Conservation (phyloP, 2,329 filamentous ascomycete species). For the Aspergillus felis region DNA sequence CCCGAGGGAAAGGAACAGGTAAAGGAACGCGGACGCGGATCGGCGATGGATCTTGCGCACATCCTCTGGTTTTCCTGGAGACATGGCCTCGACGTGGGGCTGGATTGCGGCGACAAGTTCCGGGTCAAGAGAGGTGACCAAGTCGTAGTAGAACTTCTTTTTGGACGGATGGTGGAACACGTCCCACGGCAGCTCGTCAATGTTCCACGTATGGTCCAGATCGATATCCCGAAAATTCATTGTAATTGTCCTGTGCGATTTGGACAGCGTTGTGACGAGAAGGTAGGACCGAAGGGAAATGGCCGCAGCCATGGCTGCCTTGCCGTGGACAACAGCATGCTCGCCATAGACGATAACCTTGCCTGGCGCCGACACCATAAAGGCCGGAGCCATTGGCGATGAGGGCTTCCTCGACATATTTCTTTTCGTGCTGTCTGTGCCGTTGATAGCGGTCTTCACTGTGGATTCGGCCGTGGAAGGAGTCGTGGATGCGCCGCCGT, state of each 20-base stretch:
- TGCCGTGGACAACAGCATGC: constrained; percentile 95
- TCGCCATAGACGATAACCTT: constrained; percentile 99
- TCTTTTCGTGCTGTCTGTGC: constrained; percentile 8
- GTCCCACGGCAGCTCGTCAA: constrained; percentile 84
- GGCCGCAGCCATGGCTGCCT: constrained; percentile 90
- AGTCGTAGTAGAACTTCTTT: constrained; percentile 93
- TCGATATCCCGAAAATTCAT: constrained; percentile 89
- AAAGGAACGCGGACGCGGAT: constrained; percentile 82
- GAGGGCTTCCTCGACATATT: constrained; percentile 39
- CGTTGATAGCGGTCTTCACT: constrained; percentile 4
- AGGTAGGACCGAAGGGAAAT: constrained; percentile 96
- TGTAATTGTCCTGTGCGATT: constrained; percentile 82
- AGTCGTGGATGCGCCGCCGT: constrained; percentile 23
- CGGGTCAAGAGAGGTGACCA: constrained; percentile 76
- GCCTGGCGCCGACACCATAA: constrained; percentile 96
- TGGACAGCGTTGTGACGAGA: constrained; percentile 88
- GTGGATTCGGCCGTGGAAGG: constrained; percentile 22
- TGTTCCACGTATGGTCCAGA: constrained; percentile 88
- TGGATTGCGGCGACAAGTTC: constrained; percentile 77
- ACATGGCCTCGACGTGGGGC: constrained; percentile 72
- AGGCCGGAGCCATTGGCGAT: constrained; percentile 71
- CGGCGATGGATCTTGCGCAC: constrained; percentile 78
- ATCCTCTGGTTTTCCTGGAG: constrained; percentile 60
- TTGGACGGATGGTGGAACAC: constrained; percentile 74
- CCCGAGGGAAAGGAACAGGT: constrained; percentile 85